Evolutionary conservation across 768 basidiomycete species (phyloP).

Genomic region (Termitomyces titanicus): DNA sequence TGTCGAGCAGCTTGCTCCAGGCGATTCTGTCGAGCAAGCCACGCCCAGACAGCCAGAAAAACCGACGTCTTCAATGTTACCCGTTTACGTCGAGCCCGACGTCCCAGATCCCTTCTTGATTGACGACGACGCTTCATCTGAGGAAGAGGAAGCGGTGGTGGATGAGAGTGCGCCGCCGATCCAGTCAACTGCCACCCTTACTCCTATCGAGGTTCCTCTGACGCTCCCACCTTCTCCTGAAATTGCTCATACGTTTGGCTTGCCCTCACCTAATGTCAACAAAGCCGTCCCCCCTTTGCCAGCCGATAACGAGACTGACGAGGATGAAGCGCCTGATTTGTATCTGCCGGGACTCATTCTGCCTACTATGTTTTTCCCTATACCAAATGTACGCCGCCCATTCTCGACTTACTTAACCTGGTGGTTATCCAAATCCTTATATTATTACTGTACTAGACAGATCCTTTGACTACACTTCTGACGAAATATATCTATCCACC

Average conservation of each 20-base stretch:
- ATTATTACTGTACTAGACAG: conserved; percentile 62
- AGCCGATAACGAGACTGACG: conserved; percentile 42
- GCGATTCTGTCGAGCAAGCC: neutral
- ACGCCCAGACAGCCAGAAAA: conserved; percentile 8
- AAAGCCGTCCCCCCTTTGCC: conserved; percentile 53
- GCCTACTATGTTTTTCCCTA: conserved; percentile 83
- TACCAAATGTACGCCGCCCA: conserved; percentile 76
- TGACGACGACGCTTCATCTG: conserved; percentile 48
- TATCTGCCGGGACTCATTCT: conserved; percentile 67
- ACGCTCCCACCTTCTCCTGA: conserved; percentile 27
- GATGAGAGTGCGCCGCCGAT: conserved; percentile 19
- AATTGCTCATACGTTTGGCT: conserved; percentile 18
- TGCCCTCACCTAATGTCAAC: conserved; percentile 39
- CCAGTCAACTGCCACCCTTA: conserved; percentile 20
- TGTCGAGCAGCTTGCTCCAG: neutral
- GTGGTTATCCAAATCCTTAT: conserved; percentile 55
- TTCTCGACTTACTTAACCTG: conserved; percentile 51
- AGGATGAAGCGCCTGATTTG: conserved; percentile 51
- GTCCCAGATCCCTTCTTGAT: conserved; percentile 61
- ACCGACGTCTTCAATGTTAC: conserved; percentile 24
- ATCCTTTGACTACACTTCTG: conserved; percentile 76
- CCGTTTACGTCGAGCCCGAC: conserved; percentile 39
- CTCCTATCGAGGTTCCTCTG: conserved; percentile 43
- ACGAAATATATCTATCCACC: conserved; percentile 80
- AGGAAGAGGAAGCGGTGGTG: conserved; percentile 34